Conservation (phyloP, 2,329 filamentous ascomycete genomes). For the Aspergillus unguis region DNA sequence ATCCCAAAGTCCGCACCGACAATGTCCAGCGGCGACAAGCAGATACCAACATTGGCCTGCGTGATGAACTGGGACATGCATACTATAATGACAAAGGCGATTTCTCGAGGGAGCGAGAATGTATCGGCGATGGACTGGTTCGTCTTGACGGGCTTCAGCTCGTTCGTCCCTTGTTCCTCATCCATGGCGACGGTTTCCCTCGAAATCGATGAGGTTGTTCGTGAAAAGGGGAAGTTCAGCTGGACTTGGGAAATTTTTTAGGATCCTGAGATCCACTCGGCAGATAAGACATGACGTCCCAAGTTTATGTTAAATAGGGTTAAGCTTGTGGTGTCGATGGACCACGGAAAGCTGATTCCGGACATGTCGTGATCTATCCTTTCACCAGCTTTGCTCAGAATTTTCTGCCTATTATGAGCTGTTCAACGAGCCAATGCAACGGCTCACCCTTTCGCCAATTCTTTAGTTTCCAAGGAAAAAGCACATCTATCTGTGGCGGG, state of each 20-base stretch:
- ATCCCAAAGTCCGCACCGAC: conserved; percentile 50
- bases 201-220: neutral
- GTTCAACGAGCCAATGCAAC: neutral
- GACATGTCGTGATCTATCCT: neutral
- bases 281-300: neutral
- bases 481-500: too few relatives aligned
- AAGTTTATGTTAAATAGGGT: neutral
- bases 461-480: too few relatives aligned
- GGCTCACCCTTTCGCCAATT: too few relatives aligned
- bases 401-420: neutral
- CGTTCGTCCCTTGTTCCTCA: neutral
- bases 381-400: neutral
- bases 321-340: neutral
- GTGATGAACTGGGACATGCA: conserved; percentile 45
- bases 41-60: conserved; percentile 48
- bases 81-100: conserved; percentile 33
- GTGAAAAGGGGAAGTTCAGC: neutral
- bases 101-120: conserved; percentile 26
- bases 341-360: neutral
- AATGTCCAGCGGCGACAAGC: conserved; percentile 48
- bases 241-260: neutral
- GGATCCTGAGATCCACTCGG: neutral
- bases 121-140: conserved; percentile 20
- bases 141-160: neutral
- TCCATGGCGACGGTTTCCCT: neutral